phyloP scores from a whole-genome alignment of 805 yeast species.

The Tetrapisispora pingtungensis region DNA sequence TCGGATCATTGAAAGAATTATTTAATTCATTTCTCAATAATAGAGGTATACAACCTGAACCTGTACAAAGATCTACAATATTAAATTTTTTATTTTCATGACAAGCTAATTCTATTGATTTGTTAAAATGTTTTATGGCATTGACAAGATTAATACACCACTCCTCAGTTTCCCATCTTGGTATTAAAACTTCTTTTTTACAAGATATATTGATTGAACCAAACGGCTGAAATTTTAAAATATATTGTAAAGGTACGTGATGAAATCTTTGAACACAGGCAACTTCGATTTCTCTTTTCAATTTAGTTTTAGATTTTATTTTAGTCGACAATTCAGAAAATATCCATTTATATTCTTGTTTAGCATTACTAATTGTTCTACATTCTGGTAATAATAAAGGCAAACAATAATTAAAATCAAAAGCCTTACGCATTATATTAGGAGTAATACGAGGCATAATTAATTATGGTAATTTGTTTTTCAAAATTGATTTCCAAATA shows the following conservation, averaged over 20 bases:
- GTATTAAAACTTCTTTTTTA: constrained; percentile 60
- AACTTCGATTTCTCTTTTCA: background rate
- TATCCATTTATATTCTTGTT: constrained; percentile 23
- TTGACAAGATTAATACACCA: constrained; percentile 49
- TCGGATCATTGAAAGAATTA: background rate
- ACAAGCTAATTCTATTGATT: background rate
- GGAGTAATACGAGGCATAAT: constrained; percentile 19
- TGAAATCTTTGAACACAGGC: constrained; percentile 48
- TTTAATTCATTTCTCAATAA: constrained; percentile 31
- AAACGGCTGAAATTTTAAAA: constrained; percentile 81
- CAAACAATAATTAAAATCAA: constrained; percentile 9
- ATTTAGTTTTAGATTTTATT: background rate
- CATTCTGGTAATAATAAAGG: constrained; percentile 25
- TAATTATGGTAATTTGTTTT: too few species aligned
- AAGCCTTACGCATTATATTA: constrained; percentile 8
- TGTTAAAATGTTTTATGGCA: background rate
- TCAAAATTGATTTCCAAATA: too few species aligned
- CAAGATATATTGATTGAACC: constrained; percentile 57
- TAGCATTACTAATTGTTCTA: constrained; percentile 15
- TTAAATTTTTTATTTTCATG: constrained; percentile 5
- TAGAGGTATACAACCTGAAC: constrained; percentile 79
- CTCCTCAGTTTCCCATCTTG: constrained; percentile 93
- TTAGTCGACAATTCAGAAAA: constrained; percentile 8
- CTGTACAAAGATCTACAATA: constrained; percentile 70
- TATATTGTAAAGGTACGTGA: constrained; percentile 71